Evolutionary conservation across 208 protist species (phyloP).

Genomic region (Acanthamoeba culbertsoni): DNA sequence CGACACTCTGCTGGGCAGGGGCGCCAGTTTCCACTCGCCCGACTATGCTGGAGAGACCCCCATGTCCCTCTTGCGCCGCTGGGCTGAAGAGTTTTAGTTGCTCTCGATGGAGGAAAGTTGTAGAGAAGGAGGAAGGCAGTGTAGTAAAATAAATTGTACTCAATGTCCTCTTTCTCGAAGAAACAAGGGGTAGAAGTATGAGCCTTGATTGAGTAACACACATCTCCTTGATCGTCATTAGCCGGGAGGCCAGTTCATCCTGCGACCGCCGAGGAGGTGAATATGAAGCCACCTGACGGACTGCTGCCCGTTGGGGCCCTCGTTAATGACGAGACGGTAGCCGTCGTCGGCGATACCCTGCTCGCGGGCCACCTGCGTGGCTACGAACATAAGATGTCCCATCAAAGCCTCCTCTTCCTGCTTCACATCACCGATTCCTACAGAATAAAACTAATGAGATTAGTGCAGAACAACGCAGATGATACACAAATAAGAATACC

Average conservation of each 20-base stretch:
- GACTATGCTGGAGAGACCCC: background rate
- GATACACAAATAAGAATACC: background rate
- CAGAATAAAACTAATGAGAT: background rate
- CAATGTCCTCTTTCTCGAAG: too few species aligned
- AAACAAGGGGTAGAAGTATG: too few species aligned
- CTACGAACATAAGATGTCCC: conserved; percentile 25
- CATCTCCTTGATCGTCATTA: too few species aligned
- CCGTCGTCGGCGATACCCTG: background rate
- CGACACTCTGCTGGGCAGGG: background rate
- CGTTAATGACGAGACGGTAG: conserved; percentile 80
- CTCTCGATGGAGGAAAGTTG: background rate
- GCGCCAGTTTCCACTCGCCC: background rate
- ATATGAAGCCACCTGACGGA: conserved; percentile 84
- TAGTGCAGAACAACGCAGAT: background rate
- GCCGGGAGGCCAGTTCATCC: conserved; percentile 80
- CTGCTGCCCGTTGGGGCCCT: conserved; percentile 78
- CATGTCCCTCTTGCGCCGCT: background rate
- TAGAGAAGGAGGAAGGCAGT: background rate
- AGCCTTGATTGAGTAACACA: too few species aligned
- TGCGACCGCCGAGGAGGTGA: conserved; percentile 81
- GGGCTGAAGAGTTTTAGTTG: background rate
- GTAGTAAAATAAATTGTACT: too few species aligned
- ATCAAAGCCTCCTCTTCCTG: background rate
- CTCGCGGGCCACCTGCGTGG: conserved; percentile 3
- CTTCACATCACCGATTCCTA: background rate